A percentile compares a stretch with the other conserved stretches of the same genome.
Evolutionary conservation across 306 rosid genomes (phyloP).

Genomic region (Ceratonia siliqua): DNA sequence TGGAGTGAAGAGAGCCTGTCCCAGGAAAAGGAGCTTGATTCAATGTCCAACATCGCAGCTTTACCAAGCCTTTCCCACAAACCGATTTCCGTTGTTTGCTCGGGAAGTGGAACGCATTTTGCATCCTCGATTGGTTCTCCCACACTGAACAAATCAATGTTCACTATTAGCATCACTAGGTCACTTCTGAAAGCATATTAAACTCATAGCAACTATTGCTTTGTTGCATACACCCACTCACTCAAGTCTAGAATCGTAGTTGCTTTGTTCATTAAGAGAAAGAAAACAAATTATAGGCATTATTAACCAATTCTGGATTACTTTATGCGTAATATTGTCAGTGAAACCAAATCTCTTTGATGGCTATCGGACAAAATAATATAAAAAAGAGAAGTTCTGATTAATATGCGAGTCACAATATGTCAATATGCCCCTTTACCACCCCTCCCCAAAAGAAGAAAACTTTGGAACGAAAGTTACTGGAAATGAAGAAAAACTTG

Average conservation of each 20-base stretch:
- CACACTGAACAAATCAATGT: slow-evolving; percentile 45
- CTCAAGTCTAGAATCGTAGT: not conserved
- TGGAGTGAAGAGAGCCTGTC: slow-evolving; percentile 78
- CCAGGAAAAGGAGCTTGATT: slow-evolving; percentile 77
- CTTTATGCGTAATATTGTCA: not conserved
- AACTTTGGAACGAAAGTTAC: too few species aligned
- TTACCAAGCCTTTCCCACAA: slow-evolving; percentile 94
- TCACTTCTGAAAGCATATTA: slow-evolving; percentile 8
- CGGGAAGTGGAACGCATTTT: slow-evolving; percentile 33
- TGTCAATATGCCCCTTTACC: not conserved
- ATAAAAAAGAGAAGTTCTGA: too few species aligned
- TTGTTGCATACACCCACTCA: not conserved
- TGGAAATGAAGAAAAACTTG: too few species aligned
- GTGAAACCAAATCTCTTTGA: not conserved
- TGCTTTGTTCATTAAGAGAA: not conserved
- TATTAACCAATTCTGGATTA: not conserved
- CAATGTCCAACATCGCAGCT: slow-evolving; percentile 77
- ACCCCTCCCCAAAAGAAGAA: not conserved
- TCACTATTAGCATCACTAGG: slow-evolving; percentile 14
- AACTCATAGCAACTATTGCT: not conserved
- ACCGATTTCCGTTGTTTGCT: slow-evolving; percentile 59
- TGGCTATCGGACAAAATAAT: not conserved
- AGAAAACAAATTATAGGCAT: not conserved
- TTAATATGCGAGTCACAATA: not conserved
- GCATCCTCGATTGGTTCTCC: slow-evolving; percentile 48